Conservation (phyloP, 2,329 filamentous ascomycete genomes). For the Biscogniauxia sp. region DNA sequence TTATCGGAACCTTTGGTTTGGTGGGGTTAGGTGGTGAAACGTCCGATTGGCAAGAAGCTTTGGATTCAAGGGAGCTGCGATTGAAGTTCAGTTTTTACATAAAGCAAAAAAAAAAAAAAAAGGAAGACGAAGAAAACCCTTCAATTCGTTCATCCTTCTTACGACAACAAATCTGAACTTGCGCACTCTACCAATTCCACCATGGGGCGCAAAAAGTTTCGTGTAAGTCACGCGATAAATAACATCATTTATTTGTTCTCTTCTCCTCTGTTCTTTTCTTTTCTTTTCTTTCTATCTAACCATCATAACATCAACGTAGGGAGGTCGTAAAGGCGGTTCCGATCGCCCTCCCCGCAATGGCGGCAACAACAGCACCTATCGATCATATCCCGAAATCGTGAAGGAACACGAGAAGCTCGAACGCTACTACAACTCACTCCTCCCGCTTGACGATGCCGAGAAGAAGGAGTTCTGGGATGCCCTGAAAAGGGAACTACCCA, state of each 20-base stretch:
- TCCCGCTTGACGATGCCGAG: conserved; percentile 76
- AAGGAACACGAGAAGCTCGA: conserved; percentile 86
- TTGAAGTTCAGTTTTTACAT: too few species aligned
- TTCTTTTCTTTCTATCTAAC: not conserved
- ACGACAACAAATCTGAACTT: not conserved
- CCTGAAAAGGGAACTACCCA: conserved; percentile 81
- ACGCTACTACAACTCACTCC: conserved; percentile 77
- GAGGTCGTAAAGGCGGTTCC: conserved; percentile 30
- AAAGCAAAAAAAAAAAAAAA: too few species aligned
- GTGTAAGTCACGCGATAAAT: conserved; percentile 19
- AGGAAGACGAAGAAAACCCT: too few species aligned
- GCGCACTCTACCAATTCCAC: not conserved
- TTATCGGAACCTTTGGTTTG: not conserved
- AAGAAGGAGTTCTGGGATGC: conserved; percentile 79
- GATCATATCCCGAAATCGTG: conserved; percentile 58
- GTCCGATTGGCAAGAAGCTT: not conserved
- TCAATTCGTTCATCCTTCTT: not conserved
- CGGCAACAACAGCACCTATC: conserved; percentile 35
- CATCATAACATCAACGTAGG: conserved; percentile 15
- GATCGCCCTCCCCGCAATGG: conserved; percentile 28
- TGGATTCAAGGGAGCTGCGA: not conserved
- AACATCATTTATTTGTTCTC: not conserved
- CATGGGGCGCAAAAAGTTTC: conserved; percentile 30
- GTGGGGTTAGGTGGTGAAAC: not conserved
- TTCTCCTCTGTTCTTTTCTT: not conserved